Evolutionary conservation across 805 yeast species (phyloP), one percentile per base, ranked within the genome.

Genomic region (Yarrowia bubula): DNA sequence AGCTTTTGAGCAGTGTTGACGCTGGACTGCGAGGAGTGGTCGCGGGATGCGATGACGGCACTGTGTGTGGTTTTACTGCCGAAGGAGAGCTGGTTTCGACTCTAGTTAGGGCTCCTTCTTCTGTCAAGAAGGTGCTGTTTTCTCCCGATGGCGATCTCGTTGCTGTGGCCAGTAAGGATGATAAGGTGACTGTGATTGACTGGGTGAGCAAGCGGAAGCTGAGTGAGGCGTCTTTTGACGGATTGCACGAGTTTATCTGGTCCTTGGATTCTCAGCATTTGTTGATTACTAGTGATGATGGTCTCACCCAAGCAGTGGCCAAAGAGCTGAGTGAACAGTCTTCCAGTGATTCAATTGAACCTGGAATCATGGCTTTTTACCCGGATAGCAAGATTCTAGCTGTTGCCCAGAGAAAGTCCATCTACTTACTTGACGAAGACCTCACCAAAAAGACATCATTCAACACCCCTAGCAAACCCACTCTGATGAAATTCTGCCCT

Each of bases 311-410:
- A 37, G 37, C 28, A 1, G 18, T 6, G 3, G 44, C 41, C 7
- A 31, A 17, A 8, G 41, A 38, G 13, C 18, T 39, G 31, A 10
- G 8, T 11, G 22, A 37, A 1, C 8, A 13, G 14, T 22, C 18
- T 2, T 9, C 9, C 1, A 28, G 38, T 10, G 47, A 39, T 1
- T 28, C 28, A 6, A n/a, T 4, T 4, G 15, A 8, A 1, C 47
- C 47, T 18, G 47, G 43, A n/a, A 11, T 15, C 15, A 41, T 85
- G 1, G 83, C 82, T 41, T 91, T 96, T 96, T 83, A 85, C 65
- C 83, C 88, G 1, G 79, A 81, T 63, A 96, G 96, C 15, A 83
- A 83, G 63, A 74, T 78, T n/a, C 78, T 91, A 55, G 90, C 92
- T 1, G 71, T 90, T 17, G 92, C 96, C 1, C 70, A 71, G 37